Evolutionary conservation across 2,329 filamentous ascomycete species (phyloP), one percentile per base, ranked within the genome.

Genomic region (Alternaria hordeiaustralica): DNA sequence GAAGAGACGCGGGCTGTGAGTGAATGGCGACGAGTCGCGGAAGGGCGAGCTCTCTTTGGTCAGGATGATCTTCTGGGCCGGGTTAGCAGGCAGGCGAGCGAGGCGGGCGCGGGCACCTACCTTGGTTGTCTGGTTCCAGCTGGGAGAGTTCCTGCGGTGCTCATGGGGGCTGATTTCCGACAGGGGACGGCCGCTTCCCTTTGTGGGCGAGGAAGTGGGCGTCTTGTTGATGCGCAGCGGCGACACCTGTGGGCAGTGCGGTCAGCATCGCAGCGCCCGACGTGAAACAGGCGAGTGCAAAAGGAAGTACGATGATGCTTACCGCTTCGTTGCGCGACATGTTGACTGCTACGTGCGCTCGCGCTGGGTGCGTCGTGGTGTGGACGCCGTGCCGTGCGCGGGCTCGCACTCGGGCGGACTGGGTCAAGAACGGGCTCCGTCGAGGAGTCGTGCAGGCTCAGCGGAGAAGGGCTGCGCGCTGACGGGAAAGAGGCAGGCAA

Each of bases 121-220:
- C 87, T 92, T 93, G 63, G 84, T 85, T 65, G 83, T 80, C 79
- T 94, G 91, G 75, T 91, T 94, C 88, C 91, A 97, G 84, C 92
- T 96, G 57, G 94, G 94, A 55, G 94, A 97, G 84, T 98, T 98
- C 74, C 94, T 88, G 78, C 95, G 89, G 80, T 89, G 90, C 82
- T 94, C 93, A 66, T 92, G 92, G 56, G 92, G 92, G 72, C 92
- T 93, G 76, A 99, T 89, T 84, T 99, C 96, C 66, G 93, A 92
- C 69, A 99, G 87, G 62, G 96, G 92, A 51, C 77, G 73, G 87
- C 80, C 80, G 61, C 80, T 82, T 74, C 87, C 85, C 80, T 90
- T 94, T 75, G 84, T 81, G 47, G 91, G 88, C 64, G 90, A 89
- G 86, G 84, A 60, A 84, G 87, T 72, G n/a, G 76, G 76, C 75